These are phyloP conservation scores for Candida oleophila DNA, from an alignment of 805 yeast species.

Conservation along the genomic window DNA sequence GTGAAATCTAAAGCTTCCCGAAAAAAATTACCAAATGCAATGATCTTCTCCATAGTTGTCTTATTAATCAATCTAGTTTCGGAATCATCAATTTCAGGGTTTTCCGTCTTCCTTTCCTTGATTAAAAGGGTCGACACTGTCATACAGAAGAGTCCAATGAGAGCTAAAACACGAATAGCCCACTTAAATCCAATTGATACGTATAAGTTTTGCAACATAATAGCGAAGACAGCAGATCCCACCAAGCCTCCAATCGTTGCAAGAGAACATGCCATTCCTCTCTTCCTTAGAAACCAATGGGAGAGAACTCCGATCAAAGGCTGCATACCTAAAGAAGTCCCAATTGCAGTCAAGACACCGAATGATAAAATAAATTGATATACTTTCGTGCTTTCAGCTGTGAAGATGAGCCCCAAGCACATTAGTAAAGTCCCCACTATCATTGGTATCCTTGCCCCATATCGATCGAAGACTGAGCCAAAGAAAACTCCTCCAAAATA, in stretches of 20 bases:
- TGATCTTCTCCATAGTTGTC: neutral
- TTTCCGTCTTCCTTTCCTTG: neutral
- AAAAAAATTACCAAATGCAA: neutral
- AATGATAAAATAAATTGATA: slow-evolving; percentile 55
- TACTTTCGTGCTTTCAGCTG: slow-evolving; percentile 42
- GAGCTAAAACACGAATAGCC: slow-evolving; percentile 51
- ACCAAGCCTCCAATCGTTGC: slow-evolving; percentile 51
- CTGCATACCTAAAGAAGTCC: slow-evolving; percentile 41
- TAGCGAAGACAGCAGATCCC: slow-evolving; percentile 55
- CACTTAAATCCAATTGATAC: slow-evolving; percentile 49
- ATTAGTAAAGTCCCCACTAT: slow-evolving; percentile 36
- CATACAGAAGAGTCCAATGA: slow-evolving; percentile 41
- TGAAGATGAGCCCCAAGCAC: slow-evolving; percentile 41
- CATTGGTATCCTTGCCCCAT: slow-evolving; percentile 40
- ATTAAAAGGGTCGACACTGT: slow-evolving; percentile 6
- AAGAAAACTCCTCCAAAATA: slow-evolving; percentile 31
- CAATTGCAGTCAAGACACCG: slow-evolving; percentile 49
- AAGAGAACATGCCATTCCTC: slow-evolving; percentile 46
- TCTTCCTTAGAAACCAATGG: slow-evolving; percentile 42
- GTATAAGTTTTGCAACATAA: slow-evolving; percentile 51
- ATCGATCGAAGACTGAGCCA: slow-evolving; percentile 46
- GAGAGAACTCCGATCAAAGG: slow-evolving; percentile 44
- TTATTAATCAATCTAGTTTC: too few relatives aligned
- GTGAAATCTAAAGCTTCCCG: slow-evolving; percentile 23
- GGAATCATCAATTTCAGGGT: neutral